Evolutionary conservation across 2,329 filamentous ascomycete species (phyloP).

Genomic region (Xenosphaeropsis pyriputrescens): DNA sequence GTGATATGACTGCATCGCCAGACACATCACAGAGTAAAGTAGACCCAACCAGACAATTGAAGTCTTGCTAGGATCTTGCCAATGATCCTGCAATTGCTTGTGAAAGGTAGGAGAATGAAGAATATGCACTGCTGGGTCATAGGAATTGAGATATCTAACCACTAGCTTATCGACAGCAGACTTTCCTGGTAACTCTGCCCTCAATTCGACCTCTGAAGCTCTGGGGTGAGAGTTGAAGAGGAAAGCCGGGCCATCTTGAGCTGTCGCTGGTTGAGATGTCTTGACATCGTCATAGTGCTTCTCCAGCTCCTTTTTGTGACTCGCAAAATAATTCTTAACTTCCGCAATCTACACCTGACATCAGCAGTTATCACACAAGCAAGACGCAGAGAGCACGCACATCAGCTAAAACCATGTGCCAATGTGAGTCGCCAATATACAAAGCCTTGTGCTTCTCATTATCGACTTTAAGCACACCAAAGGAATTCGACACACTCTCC

Average conservation of each 20-base stretch:
- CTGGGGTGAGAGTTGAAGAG: conserved; percentile 59
- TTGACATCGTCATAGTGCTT: conserved; percentile 66
- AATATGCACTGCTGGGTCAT: conserved; percentile 55
- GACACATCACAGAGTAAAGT: conserved; percentile 60
- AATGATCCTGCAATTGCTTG: conserved; percentile 49
- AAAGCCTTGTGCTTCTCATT: conserved; percentile 59
- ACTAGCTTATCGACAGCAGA: conserved; percentile 74
- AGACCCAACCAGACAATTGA: conserved; percentile 67
- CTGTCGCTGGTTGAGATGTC: conserved; percentile 45
- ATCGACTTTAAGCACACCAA: conserved; percentile 75
- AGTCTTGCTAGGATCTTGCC: conserved; percentile 59
- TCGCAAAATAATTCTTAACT: conserved; percentile 79
- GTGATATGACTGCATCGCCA: conserved; percentile 67
- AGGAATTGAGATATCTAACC: conserved; percentile 79
- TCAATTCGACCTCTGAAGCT: conserved; percentile 61
- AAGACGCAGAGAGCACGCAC: conserved; percentile 20
- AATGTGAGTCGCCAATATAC: conserved; percentile 73
- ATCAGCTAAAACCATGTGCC: conserved; percentile 66
- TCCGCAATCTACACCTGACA: conserved; percentile 54
- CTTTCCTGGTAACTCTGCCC: conserved; percentile 67
- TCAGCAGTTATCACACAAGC: neutral
- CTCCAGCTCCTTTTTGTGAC: conserved; percentile 80
- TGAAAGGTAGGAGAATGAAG: conserved; percentile 79
- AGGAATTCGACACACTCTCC: conserved; percentile 56
- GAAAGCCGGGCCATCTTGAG: conserved; percentile 56